Evolutionary conservation across 2,329 filamentous ascomycete species (phyloP).

Genomic region (Onygena corvina): DNA sequence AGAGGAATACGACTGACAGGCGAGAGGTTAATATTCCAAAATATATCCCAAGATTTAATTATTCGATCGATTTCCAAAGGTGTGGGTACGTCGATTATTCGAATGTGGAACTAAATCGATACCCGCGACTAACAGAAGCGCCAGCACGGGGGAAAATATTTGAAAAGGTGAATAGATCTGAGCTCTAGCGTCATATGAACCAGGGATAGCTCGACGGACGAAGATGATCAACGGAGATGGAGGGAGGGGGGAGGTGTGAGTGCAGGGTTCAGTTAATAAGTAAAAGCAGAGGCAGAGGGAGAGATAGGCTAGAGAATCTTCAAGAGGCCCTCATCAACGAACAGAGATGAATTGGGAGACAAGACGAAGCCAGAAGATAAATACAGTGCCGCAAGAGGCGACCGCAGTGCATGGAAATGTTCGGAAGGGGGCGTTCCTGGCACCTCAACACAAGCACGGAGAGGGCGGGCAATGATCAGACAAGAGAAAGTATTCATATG

Average conservation of each 20-base stretch:
- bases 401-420: neutral
- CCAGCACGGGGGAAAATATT: slow-evolving; percentile 2
- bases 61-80: slow-evolving; percentile 2
- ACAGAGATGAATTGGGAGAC: slow-evolving; percentile 1
- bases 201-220: slow-evolving; percentile 4
- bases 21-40: neutral
- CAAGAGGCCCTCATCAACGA: neutral
- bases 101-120: slow-evolving; percentile 2
- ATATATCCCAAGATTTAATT: neutral
- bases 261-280: slow-evolving; percentile 8
- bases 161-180: slow-evolving; percentile 3
- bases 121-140: slow-evolving; percentile 4
- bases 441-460: slow-evolving; percentile 4
- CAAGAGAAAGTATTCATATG: slow-evolving; percentile 6
- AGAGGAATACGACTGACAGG: slow-evolving; percentile 4
- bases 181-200: slow-evolving; percentile 2
- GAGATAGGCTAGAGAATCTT: neutral
- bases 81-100: neutral
- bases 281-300: neutral
- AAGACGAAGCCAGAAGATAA: slow-evolving; percentile 4
- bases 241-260: neutral
- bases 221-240: slow-evolving; percentile 8
- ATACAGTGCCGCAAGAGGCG: slow-evolving; percentile 3
- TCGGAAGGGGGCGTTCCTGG: slow-evolving; percentile 7
- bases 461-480: slow-evolving; percentile 3